These are phyloP conservation scores for Aeminium ludgeri DNA, from an alignment of 495 filamentous ascomycete species.

Conservation along the genomic window DNA sequence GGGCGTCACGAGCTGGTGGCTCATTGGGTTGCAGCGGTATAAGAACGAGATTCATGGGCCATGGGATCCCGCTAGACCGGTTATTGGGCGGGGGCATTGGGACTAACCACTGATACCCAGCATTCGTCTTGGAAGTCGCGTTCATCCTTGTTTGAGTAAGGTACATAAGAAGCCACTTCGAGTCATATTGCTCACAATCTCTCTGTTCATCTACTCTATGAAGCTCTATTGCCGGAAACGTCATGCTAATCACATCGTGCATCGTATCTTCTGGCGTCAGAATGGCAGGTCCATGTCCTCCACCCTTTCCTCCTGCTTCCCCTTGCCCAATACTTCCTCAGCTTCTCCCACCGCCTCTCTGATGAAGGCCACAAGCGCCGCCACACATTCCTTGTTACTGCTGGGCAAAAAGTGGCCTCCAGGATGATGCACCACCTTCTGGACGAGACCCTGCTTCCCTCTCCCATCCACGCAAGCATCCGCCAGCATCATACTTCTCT, in stretches of 20 bases:
- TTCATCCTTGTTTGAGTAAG: too few species aligned
- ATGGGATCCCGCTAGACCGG: constrained; percentile 89
- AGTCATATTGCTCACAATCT: too few species aligned
- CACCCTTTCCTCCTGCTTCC: constrained; percentile 27
- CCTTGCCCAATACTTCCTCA: constrained; percentile 14
- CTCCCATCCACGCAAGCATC: constrained; percentile 40
- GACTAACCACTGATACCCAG: constrained; percentile 25
- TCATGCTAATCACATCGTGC: background rate
- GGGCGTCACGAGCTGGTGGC: constrained; percentile 94
- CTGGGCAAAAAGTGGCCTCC: constrained; percentile 84
- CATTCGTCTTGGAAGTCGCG: too few species aligned
- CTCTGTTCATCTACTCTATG: too few species aligned
- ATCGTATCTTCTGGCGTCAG: constrained; percentile 17
- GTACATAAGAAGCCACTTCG: too few species aligned
- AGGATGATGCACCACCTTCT: constrained; percentile 60
- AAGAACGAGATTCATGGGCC: constrained; percentile 98
- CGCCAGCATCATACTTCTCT: constrained; percentile 44
- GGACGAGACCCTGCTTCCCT: constrained; percentile 30
- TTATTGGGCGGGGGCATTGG: constrained; percentile 46
- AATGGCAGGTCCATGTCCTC: constrained; percentile 58
- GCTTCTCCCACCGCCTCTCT: constrained; percentile 34
- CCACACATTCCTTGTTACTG: constrained; percentile 57
- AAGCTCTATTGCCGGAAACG: too few species aligned
- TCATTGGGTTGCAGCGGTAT: constrained; percentile 92
- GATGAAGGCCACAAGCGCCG: constrained; percentile 59